phyloP scores from a whole-genome alignment of 1,139 yeast species.

The Blastobotrys raffinosifermentans region DNA sequence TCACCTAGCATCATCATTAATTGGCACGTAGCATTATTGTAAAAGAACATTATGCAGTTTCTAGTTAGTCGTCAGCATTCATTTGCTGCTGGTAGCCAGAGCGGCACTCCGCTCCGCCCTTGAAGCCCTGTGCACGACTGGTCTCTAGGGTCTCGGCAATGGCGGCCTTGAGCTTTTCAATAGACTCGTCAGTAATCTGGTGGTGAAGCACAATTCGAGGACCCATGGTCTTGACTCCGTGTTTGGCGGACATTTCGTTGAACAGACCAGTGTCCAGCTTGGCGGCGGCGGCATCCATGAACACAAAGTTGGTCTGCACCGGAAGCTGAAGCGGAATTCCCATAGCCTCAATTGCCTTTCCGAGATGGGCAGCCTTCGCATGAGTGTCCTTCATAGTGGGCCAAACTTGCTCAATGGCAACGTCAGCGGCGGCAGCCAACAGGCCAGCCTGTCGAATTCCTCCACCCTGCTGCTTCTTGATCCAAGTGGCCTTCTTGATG shows the following conservation, averaged over 20 bases:
- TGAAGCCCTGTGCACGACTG: too few species aligned
- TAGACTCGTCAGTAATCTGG: conserved; percentile 59
- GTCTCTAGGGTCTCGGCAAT: conserved; percentile 6
- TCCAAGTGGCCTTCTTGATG: conserved; percentile 71
- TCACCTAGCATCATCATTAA: too few species aligned
- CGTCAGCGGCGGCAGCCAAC: conserved; percentile 69
- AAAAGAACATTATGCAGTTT: too few species aligned
- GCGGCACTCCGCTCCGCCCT: too few species aligned
- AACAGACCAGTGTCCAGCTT: conserved; percentile 54
- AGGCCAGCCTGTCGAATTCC: conserved; percentile 86
- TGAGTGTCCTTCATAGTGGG: conserved; percentile 54
- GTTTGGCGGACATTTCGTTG: conserved; percentile 48
- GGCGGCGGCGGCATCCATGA: conserved; percentile 56
- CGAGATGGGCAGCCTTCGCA: conserved; percentile 58
- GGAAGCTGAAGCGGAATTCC: conserved; percentile 62
- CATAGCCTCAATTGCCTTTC: conserved; percentile 49
- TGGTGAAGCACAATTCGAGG: conserved; percentile 74
- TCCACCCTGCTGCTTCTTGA: conserved; percentile 89
- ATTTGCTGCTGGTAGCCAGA: too few species aligned
- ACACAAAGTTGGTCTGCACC: conserved; percentile 78
- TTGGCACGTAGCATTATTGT: too few species aligned
- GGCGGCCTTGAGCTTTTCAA: conserved; percentile 49
- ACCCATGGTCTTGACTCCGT: conserved; percentile 63
- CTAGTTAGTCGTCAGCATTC: too few species aligned
- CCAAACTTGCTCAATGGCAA: conserved; percentile 70